A percentile compares a stretch with the other conserved stretches of the same genome.
phyloP scores from a whole-genome alignment of 164 flowering plant genomes.

The Buxus sempervirens region DNA sequence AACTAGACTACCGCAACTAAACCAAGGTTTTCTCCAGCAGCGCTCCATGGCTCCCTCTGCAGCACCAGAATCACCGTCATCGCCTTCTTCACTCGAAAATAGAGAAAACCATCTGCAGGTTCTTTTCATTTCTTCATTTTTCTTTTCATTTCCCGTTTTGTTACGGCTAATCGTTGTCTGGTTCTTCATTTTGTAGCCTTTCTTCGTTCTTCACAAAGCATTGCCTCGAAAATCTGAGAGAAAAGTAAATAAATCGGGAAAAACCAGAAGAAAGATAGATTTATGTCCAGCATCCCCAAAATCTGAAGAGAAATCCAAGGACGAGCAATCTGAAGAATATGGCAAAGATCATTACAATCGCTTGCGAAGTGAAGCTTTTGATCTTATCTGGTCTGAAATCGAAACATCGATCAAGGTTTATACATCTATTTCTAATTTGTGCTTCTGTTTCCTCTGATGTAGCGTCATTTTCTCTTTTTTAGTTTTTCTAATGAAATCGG shows the following conservation, averaged over 20 bases:
- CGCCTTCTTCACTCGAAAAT: slow-evolving; percentile 10
- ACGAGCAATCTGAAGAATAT: slow-evolving; percentile 6
- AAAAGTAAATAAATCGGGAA: slow-evolving; percentile 21
- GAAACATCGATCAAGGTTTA: slow-evolving; percentile 55
- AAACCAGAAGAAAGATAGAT: slow-evolving; percentile 51
- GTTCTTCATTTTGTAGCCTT: no score
- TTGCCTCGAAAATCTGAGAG: slow-evolving; percentile 29
- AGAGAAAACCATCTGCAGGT: slow-evolving; percentile 42
- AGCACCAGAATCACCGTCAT: slow-evolving; percentile 20
- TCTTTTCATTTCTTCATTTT: no score
- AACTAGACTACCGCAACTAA: no score
- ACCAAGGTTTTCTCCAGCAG: slow-evolving; percentile 5
- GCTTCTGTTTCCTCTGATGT: no score
- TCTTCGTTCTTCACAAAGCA: slow-evolving; percentile 77
- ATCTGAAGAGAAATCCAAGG: slow-evolving; percentile 15
- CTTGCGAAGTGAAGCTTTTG: slow-evolving; percentile 49
- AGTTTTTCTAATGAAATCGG: no score
- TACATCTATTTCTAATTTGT: no score
- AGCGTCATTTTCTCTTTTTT: no score
- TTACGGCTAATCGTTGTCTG: no score
- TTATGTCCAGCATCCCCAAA: slow-evolving; percentile 30
- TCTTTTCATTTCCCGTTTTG: no score
- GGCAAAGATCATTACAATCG: slow-evolving; percentile 17
- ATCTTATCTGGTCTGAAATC: slow-evolving; percentile 62
- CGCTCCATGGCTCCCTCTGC: slow-evolving; percentile 25